Evolutionary conservation across 2,329 filamentous ascomycete genomes (phyloP), one percentile per base, ranked within the genome.

Genomic region (Hymenoscyphus repandus): DNA sequence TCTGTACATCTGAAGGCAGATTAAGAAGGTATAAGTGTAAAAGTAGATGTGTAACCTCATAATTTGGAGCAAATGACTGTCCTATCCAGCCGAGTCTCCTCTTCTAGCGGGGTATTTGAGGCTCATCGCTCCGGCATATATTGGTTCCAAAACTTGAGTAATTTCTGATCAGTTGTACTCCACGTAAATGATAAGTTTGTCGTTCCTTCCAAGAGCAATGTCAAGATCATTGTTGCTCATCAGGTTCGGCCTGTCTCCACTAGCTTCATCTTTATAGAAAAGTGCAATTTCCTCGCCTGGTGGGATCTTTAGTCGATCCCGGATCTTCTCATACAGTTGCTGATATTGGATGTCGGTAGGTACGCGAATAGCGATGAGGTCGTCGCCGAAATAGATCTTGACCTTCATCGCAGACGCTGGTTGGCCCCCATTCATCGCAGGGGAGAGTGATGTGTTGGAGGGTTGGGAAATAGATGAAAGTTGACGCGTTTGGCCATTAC

Each of bases 371-470:
- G 93, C 88, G 59, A 96, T 92, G 50, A 95, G 82, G 59, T 96
- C 92, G 54, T 91, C 86, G 58, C 92, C 88, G 72, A 90, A 96
- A 72, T 88, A 93, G 48, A 96, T 86, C 72, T 97, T 97, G 67
- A 97, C 88, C 70, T 96, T 97, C 74, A 96, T 85, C 3, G 82
- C 78, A 6, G 77, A 71, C 41, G 60, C 34, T 47, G 58, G 58
- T 44, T 36, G 48, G 17, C 57, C 63, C n/a, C 61, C 59, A 54
- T 70, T 72, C 46, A 76, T 66, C 15, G 70, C 74, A 0, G 74
- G 74, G 9, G 75, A 74, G 52, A 83, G 68, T 5, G 78, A 85
- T 34, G 76, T 78, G 45, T 79, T 76, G 0, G 77, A 78, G 5
- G 75, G 74, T 49, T 78, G 77, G 2, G 75, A 76, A 2, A 64